Evolutionary conservation across 805 yeast genomes (phyloP).

Genomic region (Peterozyma xylosa): DNA sequence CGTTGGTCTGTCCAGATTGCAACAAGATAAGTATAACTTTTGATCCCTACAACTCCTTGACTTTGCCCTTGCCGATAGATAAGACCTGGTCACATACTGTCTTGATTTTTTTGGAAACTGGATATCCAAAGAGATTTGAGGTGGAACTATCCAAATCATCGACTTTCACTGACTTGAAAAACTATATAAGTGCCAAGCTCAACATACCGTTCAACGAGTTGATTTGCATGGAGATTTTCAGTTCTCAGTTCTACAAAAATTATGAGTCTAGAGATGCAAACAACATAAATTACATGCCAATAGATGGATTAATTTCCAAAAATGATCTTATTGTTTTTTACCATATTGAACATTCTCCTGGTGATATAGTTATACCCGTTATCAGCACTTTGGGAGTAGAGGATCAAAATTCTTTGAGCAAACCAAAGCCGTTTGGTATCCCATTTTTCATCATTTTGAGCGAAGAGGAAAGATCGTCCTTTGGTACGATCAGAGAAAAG

Average conservation of each 20-base stretch:
- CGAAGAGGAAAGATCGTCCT: conserved; percentile 44
- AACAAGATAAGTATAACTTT: conserved; percentile 75
- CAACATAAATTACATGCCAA: conserved; percentile 51
- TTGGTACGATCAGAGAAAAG: conserved; percentile 50
- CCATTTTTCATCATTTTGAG: conserved; percentile 67
- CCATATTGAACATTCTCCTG: conserved; percentile 29
- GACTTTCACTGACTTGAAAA: conserved; percentile 54
- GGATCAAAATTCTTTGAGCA: conserved; percentile 24
- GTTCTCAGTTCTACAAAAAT: conserved; percentile 59
- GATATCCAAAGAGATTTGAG: conserved; percentile 45
- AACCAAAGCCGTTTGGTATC: conserved; percentile 53
- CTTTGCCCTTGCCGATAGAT: conserved; percentile 79
- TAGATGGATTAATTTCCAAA: conserved; percentile 56
- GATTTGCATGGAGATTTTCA: conserved; percentile 56
- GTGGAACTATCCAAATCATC: conserved; percentile 67
- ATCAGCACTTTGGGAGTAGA: conserved; percentile 34
- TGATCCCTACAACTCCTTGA: conserved; percentile 88
- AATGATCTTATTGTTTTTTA: conserved; percentile 65
- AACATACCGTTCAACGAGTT: conserved; percentile 28
- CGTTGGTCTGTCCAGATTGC: conserved; percentile 84
- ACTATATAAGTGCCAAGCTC: conserved; percentile 47
- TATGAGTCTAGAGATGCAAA: conserved; percentile 50
- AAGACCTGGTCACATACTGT: conserved; percentile 66
- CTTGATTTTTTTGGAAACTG: conserved; percentile 51
- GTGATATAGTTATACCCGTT: conserved; percentile 55